Evolutionary conservation across 495 filamentous ascomycete genomes (phyloP).

Genomic region (Daldinia caldariorum): DNA sequence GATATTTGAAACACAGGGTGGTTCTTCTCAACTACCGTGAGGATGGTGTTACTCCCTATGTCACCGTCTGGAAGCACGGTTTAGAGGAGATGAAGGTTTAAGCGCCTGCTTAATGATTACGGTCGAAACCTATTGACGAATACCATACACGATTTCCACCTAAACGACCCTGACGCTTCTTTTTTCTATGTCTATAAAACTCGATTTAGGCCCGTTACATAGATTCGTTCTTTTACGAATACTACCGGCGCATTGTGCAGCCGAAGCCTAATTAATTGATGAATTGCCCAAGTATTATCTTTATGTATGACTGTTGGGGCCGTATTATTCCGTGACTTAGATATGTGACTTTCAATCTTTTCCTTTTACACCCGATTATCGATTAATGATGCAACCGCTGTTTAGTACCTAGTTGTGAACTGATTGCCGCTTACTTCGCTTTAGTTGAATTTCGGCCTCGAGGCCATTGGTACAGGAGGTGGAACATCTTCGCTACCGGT

Average conservation of each 20-base stretch:
- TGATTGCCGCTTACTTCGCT: neutral
- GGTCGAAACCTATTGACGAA: constrained; percentile 23
- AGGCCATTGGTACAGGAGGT: constrained; percentile 61
- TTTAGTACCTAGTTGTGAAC: neutral
- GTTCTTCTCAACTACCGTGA: constrained; percentile 97
- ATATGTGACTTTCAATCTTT: constrained; percentile 11
- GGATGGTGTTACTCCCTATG: constrained; percentile 89
- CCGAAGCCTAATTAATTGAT: constrained; percentile 27
- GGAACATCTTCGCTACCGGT: constrained; percentile 44
- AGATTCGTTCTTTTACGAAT: constrained; percentile 35
- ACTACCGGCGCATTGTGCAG: constrained; percentile 23
- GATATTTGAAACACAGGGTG: constrained; percentile 66
- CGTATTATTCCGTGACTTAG: constrained; percentile 10
- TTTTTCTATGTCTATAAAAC: constrained; percentile 33
- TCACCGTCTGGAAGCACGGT: constrained; percentile 96
- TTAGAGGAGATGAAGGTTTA: constrained; percentile 92
- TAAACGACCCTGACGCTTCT: constrained; percentile 36
- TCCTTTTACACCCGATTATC: neutral
- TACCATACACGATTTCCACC: constrained; percentile 28
- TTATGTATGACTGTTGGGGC: neutral
- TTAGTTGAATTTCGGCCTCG: constrained; percentile 51
- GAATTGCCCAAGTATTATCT: constrained; percentile 18
- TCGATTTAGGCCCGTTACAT: constrained; percentile 20
- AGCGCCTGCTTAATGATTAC: constrained; percentile 37
- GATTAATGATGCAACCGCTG: neutral